A percentile compares a stretch with the other conserved stretches of the same genome.
Evolutionary conservation across 1,284 basidiomycete genomes (phyloP).

Genomic region (Trametes pubescens): DNA sequence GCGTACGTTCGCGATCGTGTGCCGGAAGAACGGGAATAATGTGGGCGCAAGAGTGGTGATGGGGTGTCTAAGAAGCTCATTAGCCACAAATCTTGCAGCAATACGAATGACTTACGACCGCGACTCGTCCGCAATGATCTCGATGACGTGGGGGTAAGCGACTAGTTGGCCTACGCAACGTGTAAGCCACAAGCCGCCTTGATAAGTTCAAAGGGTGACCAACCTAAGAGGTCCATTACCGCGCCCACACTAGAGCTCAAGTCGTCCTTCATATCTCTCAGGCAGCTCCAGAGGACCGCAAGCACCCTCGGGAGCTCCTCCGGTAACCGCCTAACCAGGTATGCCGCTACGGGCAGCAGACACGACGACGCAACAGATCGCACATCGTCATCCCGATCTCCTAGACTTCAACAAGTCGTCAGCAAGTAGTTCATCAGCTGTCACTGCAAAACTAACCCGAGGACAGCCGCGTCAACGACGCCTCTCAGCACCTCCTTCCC

Average conservation of each 20-base stretch:
- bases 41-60: slow-evolving; percentile 86
- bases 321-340: slow-evolving; percentile 82
- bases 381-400: slow-evolving; percentile 96
- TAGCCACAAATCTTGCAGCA: slow-evolving; percentile 7
- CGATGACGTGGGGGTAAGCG: slow-evolving; percentile 80
- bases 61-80: slow-evolving; percentile 60
- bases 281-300: slow-evolving; percentile 90
- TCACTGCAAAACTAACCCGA: slow-evolving; percentile 68
- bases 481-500: slow-evolving; percentile 71
- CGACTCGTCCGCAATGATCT: slow-evolving; percentile 71
- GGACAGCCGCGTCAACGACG: slow-evolving; percentile 87
- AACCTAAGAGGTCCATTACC: slow-evolving; percentile 96
- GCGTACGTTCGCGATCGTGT: slow-evolving; percentile 95
- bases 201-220: slow-evolving; percentile 32
- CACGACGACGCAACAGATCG: slow-evolving; percentile 95
- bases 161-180: slow-evolving; percentile 76
- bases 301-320: slow-evolving; percentile 79
- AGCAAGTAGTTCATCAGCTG: neutral
- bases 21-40: slow-evolving; percentile 96
- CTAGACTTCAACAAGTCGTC: slow-evolving; percentile 60
- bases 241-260: slow-evolving; percentile 95
- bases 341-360: slow-evolving; percentile 84
- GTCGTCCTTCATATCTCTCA: slow-evolving; percentile 96
- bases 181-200: slow-evolving; percentile 17
- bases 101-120: slow-evolving; percentile 63